Conservation (phyloP, 2,329 filamentous ascomycete genomes). For the Curvularia hawaiiensis region DNA sequence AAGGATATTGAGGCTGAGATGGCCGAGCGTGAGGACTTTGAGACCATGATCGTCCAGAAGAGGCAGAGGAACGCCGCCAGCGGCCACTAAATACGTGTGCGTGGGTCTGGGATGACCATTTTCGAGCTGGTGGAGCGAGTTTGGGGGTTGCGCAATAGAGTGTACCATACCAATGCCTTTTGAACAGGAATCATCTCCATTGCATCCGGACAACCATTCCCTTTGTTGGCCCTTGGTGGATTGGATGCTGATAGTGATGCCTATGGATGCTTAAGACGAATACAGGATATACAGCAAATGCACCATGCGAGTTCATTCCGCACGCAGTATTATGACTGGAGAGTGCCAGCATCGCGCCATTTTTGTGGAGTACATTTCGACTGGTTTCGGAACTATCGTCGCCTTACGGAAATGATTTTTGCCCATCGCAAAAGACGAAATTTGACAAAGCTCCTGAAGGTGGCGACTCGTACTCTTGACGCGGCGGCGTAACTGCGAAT, state of each 20-base stretch:
- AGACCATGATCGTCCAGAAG: conserved; percentile 65
- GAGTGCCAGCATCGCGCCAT: neutral
- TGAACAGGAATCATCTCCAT: conserved; percentile 16
- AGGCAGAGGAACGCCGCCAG: conserved; percentile 33
- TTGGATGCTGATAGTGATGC: neutral
- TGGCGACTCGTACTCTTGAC: neutral
- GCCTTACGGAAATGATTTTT: neutral
- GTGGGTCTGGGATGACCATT: conserved; percentile 21
- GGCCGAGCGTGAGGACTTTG: conserved; percentile 71
- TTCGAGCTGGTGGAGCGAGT: conserved; percentile 18
- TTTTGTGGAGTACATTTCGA: neutral
- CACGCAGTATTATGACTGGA: neutral
- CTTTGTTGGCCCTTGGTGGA: neutral
- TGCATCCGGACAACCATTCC: conserved; percentile 4
- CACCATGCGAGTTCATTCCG: neutral
- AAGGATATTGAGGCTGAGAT: conserved; percentile 70
- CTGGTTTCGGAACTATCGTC: neutral
- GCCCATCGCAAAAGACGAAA: neutral
- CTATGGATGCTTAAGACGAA: neutral
- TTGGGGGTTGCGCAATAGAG: conserved; percentile 46
- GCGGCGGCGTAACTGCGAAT: neutral
- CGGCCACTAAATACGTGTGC: conserved; percentile 34
- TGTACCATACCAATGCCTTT: conserved; percentile 46
- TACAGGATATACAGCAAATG: neutral
- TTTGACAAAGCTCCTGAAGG: neutral